A percentile compares a stretch with the other conserved stretches of the same genome.
Conservation (phyloP, 768 basidiomycete species). For the Tylopilus intermedius region DNA sequence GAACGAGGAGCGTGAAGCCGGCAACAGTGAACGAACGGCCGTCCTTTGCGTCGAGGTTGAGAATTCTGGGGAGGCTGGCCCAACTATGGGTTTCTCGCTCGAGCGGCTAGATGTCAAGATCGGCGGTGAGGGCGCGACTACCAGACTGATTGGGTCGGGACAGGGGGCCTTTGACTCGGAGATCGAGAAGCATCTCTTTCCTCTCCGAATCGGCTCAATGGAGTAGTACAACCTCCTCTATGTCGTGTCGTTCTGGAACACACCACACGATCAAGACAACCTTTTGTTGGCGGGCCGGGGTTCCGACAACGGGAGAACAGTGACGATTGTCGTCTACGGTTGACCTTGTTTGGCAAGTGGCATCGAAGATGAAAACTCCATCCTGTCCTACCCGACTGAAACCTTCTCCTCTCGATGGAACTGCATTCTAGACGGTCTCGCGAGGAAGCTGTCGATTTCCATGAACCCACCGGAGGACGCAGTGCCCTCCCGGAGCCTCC, state of each 20-base stretch:
- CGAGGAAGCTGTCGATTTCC: conserved; percentile 18
- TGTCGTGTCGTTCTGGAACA: conserved; percentile 71
- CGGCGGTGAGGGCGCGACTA: conserved; percentile 38
- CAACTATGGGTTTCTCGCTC: conserved; percentile 55
- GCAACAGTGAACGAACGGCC: conserved; percentile 78
- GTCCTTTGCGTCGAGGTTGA: conserved; percentile 91
- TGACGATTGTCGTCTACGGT: conserved; percentile 75
- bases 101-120: no score
- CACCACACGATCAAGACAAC: conserved; percentile 51
- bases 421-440: conserved; percentile 62
- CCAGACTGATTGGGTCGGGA: conserved; percentile 48
- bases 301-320: conserved; percentile 45
- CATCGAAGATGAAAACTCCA: conserved; percentile 14
- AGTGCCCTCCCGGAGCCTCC: conserved; percentile 68
- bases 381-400: conserved; percentile 54
- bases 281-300: conserved; percentile 31
- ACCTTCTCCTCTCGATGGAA: conserved; percentile 88
- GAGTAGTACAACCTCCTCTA: conserved; percentile 90
- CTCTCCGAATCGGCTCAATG: conserved; percentile 62
- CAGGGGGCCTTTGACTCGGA: conserved; percentile 31
- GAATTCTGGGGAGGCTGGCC: conserved; percentile 66
- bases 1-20: conserved; percentile 51
- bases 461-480: not conserved
- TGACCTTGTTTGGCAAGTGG: conserved; percentile 49
- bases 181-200: conserved; percentile 52